Evolutionary conservation across 495 filamentous ascomycete genomes (phyloP).

Genomic region (Friedmanniomyces simplex): DNA sequence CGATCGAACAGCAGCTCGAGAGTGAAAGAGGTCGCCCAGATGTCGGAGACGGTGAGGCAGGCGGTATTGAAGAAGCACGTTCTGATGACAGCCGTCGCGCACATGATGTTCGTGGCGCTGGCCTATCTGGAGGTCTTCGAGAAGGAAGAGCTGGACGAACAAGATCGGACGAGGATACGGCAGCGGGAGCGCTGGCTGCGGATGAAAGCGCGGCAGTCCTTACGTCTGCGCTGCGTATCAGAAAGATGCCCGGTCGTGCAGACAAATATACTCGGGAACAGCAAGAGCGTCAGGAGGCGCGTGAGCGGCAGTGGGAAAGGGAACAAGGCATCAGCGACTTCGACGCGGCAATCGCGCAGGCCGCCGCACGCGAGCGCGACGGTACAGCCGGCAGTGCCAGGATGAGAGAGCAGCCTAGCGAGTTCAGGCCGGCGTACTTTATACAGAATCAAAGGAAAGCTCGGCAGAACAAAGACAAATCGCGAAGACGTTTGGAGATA

Average conservation of each 20-base stretch:
- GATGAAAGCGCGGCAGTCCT: conserved; percentile 3
- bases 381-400: not conserved
- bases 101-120: not conserved
- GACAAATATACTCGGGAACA: not conserved
- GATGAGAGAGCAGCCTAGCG: not conserved
- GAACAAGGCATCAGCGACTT: not conserved
- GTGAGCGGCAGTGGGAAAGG: not conserved
- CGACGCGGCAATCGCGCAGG: not conserved
- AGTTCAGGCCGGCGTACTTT: not conserved
- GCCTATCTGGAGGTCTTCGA: not conserved
- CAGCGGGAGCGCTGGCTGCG: not conserved
- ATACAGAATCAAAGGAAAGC: not conserved
- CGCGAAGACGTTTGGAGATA: not conserved
- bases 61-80: not conserved
- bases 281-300: not conserved
- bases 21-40: not conserved
- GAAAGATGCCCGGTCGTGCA: not conserved
- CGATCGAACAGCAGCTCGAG: not conserved
- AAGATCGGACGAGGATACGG: not conserved
- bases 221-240: not conserved
- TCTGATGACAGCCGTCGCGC: not conserved
- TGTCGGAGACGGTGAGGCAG: not conserved
- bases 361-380: not conserved
- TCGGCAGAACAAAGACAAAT: not conserved
- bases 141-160: not conserved